Percentiles rank a stretch among this genome's conserved stretches.
Evolutionary conservation across 441 rosid species (phyloP).

Genomic region (Theobroma grandiflorum): DNA sequence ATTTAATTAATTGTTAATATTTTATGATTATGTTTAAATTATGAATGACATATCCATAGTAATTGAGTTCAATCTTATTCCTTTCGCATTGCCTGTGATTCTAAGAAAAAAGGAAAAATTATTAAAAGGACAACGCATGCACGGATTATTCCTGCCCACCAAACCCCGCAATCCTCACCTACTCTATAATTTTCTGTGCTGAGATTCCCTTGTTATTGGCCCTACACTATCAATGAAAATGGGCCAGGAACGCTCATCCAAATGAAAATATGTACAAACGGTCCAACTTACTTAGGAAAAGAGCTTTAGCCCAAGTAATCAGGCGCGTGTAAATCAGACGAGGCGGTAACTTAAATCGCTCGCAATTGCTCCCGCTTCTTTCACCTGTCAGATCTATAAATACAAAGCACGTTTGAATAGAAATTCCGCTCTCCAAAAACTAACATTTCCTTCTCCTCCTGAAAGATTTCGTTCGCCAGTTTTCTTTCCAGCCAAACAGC

Average conservation of each 20-base stretch:
- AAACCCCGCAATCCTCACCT: not conserved
- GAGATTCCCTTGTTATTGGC: no score
- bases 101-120: no score
- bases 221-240: no score
- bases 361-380: not conserved
- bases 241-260: not conserved
- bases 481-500: slow-evolving; percentile 14
- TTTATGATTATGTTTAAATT: no score
- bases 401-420: not conserved
- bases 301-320: not conserved
- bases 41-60: no score
- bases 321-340: not conserved
- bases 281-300: not conserved
- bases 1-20: no score
- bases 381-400: not conserved
- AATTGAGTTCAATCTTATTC: no score
- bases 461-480: not conserved
- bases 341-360: not conserved
- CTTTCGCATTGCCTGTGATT: no score
- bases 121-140: not conserved
- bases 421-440: not conserved
- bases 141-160: not conserved
- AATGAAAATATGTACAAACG: no score
- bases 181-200: no score
- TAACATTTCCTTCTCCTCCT: not conserved